Base-by-base conservation (phyloP, 73 alveolate genomes). In the Uronychia setigera region DNA sequence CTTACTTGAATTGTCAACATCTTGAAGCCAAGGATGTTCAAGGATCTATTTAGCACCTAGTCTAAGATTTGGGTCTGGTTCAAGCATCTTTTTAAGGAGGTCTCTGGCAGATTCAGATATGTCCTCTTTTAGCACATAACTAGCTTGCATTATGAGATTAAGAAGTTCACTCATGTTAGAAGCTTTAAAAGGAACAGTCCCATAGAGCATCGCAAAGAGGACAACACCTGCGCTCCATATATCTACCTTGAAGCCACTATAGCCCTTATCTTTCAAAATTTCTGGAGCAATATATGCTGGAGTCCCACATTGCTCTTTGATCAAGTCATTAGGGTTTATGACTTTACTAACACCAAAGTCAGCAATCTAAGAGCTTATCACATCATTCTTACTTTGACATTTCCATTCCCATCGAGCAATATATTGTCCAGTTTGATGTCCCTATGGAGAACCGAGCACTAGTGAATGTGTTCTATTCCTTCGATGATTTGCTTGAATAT, bases 151-250 rank as follows among this genome's bases (percentile, higher is more conserved):
- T 31, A 94, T 94, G 5, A 92, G 80, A 60, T 94, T 92, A 81
- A 95, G 98, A 59, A 98, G 88, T 82, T 97, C 99, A 58, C 92
- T 93, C 95, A 96, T 89, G 92, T 94, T 96, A 35, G 86, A 94
- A 19, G 98, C 99, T 87, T 93, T 97, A 82, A 98, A 98, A 31
- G 99, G 99, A 1, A 97, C 94, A 46, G 96, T 96, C 28, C 99
- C 99, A 76, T 92, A 94, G 29, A 97, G 85, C 84, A 97, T 93
- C 32, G 96, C 94, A 87, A 95, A 97, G 77, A 96, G 80, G 29
- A 97, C 91, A 11, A 97, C 78, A 1, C 90, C 90, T 1, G 74
- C 29, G 58, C 90, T 83, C 31, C 60, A 83, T 1, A 83, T 75
- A 34, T 83, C 90, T 27, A 58, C 84, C 33, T 83, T 83, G 59